Conservation (phyloP, 108 stramenopile genomes). For the Stephanodiscus minutulus region DNA sequence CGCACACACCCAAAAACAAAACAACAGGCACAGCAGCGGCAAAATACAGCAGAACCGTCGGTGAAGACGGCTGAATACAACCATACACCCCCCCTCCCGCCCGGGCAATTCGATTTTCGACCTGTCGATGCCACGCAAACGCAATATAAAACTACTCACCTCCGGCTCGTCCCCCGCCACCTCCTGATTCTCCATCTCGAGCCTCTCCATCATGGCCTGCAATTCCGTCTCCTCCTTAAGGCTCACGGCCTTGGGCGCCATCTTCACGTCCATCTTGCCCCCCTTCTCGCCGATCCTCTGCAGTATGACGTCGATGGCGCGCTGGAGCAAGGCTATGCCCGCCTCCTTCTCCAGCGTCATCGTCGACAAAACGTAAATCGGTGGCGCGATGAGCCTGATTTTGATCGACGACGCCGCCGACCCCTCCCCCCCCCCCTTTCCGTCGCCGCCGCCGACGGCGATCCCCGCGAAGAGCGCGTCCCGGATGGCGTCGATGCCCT, state of each 20-base stretch:
- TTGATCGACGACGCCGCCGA: slow-evolving; percentile 78
- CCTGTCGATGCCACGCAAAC: too few relatives aligned
- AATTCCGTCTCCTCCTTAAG: slow-evolving; percentile 97
- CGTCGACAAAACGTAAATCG: slow-evolving; percentile 95
- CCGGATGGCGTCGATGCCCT: slow-evolving; percentile 98
- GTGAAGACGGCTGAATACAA: background rate
- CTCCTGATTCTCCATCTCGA: slow-evolving; percentile 96
- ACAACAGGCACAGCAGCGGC: background rate
- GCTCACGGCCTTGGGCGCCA: slow-evolving; percentile 98
- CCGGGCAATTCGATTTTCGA: too few relatives aligned
- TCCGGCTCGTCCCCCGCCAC: slow-evolving; percentile 97
- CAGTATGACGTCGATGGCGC: slow-evolving; percentile 87
- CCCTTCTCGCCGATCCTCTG: slow-evolving; percentile 86
- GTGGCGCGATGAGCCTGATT: slow-evolving; percentile 97
- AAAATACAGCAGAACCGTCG: background rate
- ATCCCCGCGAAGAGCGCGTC: slow-evolving; percentile 96
- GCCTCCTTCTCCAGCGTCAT: slow-evolving; percentile 96
- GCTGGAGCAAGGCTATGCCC: slow-evolving; percentile 90
- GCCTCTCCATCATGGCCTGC: slow-evolving; percentile 96
- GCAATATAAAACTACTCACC: slow-evolving; percentile 51
- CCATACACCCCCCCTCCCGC: background rate
- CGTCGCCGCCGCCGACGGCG: slow-evolving; percentile 52
- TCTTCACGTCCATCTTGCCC: slow-evolving; percentile 97
- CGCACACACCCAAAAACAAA: too few relatives aligned
- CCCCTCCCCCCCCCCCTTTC: too few relatives aligned